Evolutionary conservation across 177 flowering plant genomes (phyloP), one percentile per base, ranked within the genome.

Genomic region (Vitis hybrid): DNA sequence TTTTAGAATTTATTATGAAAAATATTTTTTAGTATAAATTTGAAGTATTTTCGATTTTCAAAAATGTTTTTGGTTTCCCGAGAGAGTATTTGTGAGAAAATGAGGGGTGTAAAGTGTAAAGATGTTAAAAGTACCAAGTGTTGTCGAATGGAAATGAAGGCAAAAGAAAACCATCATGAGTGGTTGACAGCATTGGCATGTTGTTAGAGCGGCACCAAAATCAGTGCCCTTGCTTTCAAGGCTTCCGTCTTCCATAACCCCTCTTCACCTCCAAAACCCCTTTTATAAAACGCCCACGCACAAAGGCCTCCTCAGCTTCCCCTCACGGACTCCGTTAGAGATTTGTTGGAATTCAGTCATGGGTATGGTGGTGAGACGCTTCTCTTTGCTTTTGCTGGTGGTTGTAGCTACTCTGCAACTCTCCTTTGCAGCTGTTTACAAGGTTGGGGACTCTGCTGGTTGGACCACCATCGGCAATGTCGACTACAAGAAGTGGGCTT

Each of bases 401-500:
- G 38, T n/a, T 9, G 24, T 68, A 22, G 52, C 64, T 8, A 31
- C 11, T 12, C 31, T 69, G 22, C 11, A 54, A 28, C 12, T 61
- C 9, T 63, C 65, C 38, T 4, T 31, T 47, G 83, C 73, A 20
- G 73, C 79, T 8, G 78, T 85, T 20, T 71, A 83, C 80, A 85
- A 79, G 76, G 84, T 85, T 59, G 88, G 88, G 1, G 88, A 85
- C 65, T 74, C 84, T 17, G 74, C 82, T 15, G 88, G 88, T 24
- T 85, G 88, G 88, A 79, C 86, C 49, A 74, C 76, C 63, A 72
- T 79, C 17, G 84, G 79, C 17, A 70, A 79, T 53, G 61, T 77
- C 2, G 76, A 82, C 69, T 85, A 82, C 78, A 76, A 74, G 54
- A 44, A 53, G n/a, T 85, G 88, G 88, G 80, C 84, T 65, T 71